Percentiles rank a stretch among this genome's conserved stretches.
phyloP scores from a whole-genome alignment of 352 stramenopile species.

The Phytophthora cactorum region DNA sequence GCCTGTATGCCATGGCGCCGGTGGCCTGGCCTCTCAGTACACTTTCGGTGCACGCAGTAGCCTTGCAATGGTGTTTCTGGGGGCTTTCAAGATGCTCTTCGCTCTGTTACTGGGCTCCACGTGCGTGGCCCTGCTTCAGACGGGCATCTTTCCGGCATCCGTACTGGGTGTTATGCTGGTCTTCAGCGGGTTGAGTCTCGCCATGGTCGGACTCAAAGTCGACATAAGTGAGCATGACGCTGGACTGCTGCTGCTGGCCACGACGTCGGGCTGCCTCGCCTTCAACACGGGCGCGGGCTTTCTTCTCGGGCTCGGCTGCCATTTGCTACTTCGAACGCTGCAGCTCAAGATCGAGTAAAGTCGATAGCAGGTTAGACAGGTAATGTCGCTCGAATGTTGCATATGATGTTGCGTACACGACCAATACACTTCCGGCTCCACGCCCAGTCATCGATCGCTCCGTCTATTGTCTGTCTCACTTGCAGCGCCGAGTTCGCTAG shows the following conservation, averaged over 20 bases:
- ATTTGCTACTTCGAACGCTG: constrained; percentile 37
- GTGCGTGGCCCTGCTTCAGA: constrained; percentile 62
- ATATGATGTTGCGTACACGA: constrained; percentile 12
- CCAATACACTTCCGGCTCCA: neutral
- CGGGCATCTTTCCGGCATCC: constrained; percentile 61
- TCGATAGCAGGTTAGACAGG: constrained; percentile 9
- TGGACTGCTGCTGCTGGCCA: constrained; percentile 50
- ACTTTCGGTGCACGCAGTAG: constrained; percentile 92
- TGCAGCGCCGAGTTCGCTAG: constrained; percentile 8
- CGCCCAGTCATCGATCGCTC: constrained; percentile 15
- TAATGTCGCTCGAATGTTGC: constrained; percentile 19
- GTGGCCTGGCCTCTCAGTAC: constrained; percentile 93
- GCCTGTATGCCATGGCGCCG: constrained; percentile 93
- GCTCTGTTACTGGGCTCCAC: constrained; percentile 89
- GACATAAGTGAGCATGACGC: constrained; percentile 47
- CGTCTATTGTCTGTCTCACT: constrained; percentile 30
- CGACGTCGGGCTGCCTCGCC: constrained; percentile 44
- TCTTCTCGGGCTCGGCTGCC: constrained; percentile 48
- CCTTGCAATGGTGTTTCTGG: constrained; percentile 91
- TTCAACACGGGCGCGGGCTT: constrained; percentile 70
- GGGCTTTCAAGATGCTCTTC: constrained; percentile 89
- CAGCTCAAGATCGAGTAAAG: constrained; percentile 9
- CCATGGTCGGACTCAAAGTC: constrained; percentile 55
- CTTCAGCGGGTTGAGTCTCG: constrained; percentile 61
- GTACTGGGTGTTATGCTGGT: constrained; percentile 68